Percentiles rank a stretch among this genome's conserved stretches.
These are phyloP conservation scores for Angomonas desouzai DNA, from an alignment of 208 protist species.

Conservation along the genomic window DNA sequence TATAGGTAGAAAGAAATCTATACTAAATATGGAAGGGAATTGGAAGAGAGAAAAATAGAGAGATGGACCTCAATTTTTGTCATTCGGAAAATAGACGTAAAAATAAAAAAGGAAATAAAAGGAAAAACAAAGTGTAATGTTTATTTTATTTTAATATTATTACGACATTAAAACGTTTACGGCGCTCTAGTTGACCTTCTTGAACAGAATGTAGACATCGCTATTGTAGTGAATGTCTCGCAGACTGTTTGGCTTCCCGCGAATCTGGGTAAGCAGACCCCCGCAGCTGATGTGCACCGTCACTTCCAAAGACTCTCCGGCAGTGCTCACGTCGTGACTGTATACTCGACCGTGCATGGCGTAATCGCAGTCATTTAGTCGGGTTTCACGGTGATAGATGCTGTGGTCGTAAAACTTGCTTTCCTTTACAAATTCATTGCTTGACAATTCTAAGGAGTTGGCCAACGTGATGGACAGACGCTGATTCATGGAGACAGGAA, in stretches of 20 bases:
- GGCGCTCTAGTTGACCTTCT: constrained; percentile 72
- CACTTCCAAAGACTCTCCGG: constrained; percentile 52
- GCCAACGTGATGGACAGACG: constrained; percentile 93
- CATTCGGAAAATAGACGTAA: too few species aligned
- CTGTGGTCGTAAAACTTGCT: constrained; percentile 89
- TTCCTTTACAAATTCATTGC: constrained; percentile 30
- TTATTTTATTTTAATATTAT: neutral
- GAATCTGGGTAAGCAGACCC: constrained; percentile 94
- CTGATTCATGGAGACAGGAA: constrained; percentile 90
- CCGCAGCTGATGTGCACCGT: constrained; percentile 96
- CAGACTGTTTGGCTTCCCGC: constrained; percentile 86
- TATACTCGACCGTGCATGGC: constrained; percentile 98
- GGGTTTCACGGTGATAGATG: constrained; percentile 83
- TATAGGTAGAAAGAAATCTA: too few species aligned
- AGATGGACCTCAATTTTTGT: too few species aligned
- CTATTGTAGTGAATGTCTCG: constrained; percentile 90
- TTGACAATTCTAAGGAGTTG: constrained; percentile 88
- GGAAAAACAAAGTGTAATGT: too few species aligned
- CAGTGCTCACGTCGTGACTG: constrained; percentile 84
- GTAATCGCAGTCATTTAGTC: constrained; percentile 96
- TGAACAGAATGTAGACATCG: constrained; percentile 84
- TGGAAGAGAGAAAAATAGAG: too few species aligned
- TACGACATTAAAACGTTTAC: neutral
- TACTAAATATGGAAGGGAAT: too few species aligned
- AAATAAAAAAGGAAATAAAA: too few species aligned